Base-by-base conservation (phyloP, 768 basidiomycete genomes). In the Amanita exitialis region DNA sequence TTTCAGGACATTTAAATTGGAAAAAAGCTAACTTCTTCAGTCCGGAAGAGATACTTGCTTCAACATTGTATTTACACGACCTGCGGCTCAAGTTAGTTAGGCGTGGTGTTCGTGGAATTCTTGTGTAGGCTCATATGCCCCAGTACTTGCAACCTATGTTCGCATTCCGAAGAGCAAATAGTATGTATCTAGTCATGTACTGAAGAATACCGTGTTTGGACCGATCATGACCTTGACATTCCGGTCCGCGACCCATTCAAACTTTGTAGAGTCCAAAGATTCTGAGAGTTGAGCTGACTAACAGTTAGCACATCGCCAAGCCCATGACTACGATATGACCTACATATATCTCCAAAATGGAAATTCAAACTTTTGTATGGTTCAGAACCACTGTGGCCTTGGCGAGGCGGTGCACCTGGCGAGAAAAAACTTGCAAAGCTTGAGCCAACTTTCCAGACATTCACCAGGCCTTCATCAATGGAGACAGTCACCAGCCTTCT, bases 401-500 rank as follows among this genome's bases (percentile, higher is more conserved):
- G 93, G 27, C 91, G 72, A 4, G 96, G 95, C 2, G 92, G 94
- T 6, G 86, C 86, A 1, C 94, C 94, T 1, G 90, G 83, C 62
- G 83, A 83, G 62, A 98, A 93, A 64, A 98, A 82, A 56, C 91
- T 93, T 20, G 83, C 74, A 56, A 99, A 78, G 60, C 90, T 90
- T 7, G 82, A 75, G 0, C 96, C 95, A 4, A 97, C 93, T 61
- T 97, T 97, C 96, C 96, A 99, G 12, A 95, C 90, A 10, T 91
- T 75, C 4, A 92, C 85, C 3, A 78, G 72, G 23, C 80, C 81
- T 61, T 97, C 93, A 54, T 87, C 88, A 21, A 98, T 71, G 0
- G 88, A 95, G 7, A 90, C 71, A 0, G 92, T 93, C 35, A 95
- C 83, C 15, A 98, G 71, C 16, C 96, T 74, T 16, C 93, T 72